A percentile compares a stretch with the other conserved stretches of the same genome.
Conservation (phyloP, 148 eudicot genomes). For the Selenicereus undatus region DNA sequence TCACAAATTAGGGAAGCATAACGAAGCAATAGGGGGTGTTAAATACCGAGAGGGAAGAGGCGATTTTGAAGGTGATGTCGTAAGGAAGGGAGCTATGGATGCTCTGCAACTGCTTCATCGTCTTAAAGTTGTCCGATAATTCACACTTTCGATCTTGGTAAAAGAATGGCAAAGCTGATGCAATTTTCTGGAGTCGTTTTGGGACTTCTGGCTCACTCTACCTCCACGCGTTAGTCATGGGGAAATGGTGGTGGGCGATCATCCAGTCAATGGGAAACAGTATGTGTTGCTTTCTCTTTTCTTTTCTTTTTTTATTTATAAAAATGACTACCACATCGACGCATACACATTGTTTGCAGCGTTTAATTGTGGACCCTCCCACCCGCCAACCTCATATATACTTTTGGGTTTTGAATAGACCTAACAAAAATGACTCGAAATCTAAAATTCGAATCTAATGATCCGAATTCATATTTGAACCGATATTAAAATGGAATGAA, state of each 20-base stretch:
- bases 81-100: slow-evolving; percentile 40
- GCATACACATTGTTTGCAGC: no score
- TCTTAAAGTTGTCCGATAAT: background rate
- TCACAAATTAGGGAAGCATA: background rate
- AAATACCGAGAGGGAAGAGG: slow-evolving; percentile 57
- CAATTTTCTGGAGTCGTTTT: background rate
- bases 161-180: background rate
- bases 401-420: no score
- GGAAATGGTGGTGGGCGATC: background rate
- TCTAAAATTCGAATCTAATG: no score
- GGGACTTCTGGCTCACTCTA: background rate
- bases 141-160: background rate
- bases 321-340: no score
- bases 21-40: background rate
- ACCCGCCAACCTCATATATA: no score
- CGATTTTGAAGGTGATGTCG: slow-evolving; percentile 59
- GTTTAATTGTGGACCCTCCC: no score
- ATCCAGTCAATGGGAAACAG: background rate
- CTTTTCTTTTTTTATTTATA: no score
- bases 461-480: no score
- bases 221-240: background rate
- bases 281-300: no score
- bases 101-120: slow-evolving; percentile 23
- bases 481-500: no score
- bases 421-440: no score